Evolutionary conservation across 2,329 filamentous ascomycete genomes (phyloP), one percentile per base, ranked within the genome.

Genomic region (Dactylonectria estremocensis): DNA sequence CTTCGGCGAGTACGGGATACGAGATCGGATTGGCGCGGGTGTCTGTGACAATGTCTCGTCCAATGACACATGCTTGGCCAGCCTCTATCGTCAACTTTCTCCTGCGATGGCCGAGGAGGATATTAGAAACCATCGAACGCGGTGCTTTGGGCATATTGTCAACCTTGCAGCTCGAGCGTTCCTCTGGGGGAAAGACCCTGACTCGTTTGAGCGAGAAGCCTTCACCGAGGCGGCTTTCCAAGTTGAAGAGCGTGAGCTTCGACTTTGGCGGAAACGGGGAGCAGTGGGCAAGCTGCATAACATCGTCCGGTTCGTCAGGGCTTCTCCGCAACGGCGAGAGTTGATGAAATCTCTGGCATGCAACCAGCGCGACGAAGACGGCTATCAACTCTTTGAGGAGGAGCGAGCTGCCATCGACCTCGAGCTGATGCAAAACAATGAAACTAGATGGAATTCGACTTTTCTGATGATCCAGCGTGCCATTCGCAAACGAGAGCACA

Each of bases 221-320:
- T 45, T 45, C 40, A 45, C 40, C 40, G 40, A 45, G 40, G 40
- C 40, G 40, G 40, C 40, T 45, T 45, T 45, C 14, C 40, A 45
- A 45, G 40, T 45, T 45, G 40, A 45, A 45, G 40, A 45, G 40
- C 40, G 40, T 45, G 40, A 45, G 40, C 40, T 45, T 45, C 40
- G 40, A 18, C 40, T 45, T 18, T 45, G 40, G 40, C 40, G 40
- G 40, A 45, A 45, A 45, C 40, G 40, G 13, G 40, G 40, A 45
- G 40, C 40, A 18, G 40, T 45, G 35, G 35, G 35, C 35, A 40
- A 5, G 35, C 35, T 40, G 35, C 14, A 40, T 40, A 40, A 40
- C 35, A 40, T 40, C 35, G 35, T 40, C 35, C 35, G 35, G 35
- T 40, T 40, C 35, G 35, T 40, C 35, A 40, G 35, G 35, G 35